phyloP scores from a whole-genome alignment of 495 filamentous ascomycete species.

The Hypoxylon perforatum region DNA sequence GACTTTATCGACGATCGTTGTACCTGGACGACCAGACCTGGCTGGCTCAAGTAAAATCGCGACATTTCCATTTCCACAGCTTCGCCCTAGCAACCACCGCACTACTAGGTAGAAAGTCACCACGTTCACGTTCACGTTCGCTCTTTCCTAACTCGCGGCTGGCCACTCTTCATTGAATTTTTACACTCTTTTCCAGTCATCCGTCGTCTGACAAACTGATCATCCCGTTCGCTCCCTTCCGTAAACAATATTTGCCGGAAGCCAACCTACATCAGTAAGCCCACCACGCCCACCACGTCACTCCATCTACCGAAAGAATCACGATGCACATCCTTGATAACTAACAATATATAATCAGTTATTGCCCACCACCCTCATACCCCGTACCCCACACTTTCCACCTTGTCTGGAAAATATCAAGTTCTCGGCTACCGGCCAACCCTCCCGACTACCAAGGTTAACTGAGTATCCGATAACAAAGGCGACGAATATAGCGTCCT shows the following conservation, averaged over 20 bases:
- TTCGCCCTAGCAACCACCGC: background rate
- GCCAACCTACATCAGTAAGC: slow-evolving; percentile 21
- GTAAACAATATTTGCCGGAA: slow-evolving; percentile 27
- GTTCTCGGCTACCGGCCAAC: slow-evolving; percentile 29
- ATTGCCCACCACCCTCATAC: slow-evolving; percentile 7
- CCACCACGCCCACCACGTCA: slow-evolving; percentile 20
- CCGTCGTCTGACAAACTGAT: no score
- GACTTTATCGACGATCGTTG: slow-evolving; percentile 12
- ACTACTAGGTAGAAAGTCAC: no score
- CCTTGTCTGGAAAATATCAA: slow-evolving; percentile 30
- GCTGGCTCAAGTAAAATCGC: background rate
- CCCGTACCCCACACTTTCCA: slow-evolving; percentile 24
- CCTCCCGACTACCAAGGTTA: slow-evolving; percentile 21
- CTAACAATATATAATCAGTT: slow-evolving; percentile 33
- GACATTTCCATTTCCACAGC: slow-evolving; percentile 2
- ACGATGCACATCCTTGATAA: slow-evolving; percentile 14
- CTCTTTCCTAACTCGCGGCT: slow-evolving; percentile 16
- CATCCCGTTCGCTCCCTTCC: background rate
- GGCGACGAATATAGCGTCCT: slow-evolving; percentile 7
- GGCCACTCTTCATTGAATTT: slow-evolving; percentile 17
- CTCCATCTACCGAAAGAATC: slow-evolving; percentile 28
- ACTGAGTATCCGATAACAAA: slow-evolving; percentile 25
- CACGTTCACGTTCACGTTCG: no score
- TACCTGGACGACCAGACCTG: background rate
- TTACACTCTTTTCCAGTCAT: background rate